Conservation (phyloP, 257 asterid genomes). For the Asclepias syriaca region DNA sequence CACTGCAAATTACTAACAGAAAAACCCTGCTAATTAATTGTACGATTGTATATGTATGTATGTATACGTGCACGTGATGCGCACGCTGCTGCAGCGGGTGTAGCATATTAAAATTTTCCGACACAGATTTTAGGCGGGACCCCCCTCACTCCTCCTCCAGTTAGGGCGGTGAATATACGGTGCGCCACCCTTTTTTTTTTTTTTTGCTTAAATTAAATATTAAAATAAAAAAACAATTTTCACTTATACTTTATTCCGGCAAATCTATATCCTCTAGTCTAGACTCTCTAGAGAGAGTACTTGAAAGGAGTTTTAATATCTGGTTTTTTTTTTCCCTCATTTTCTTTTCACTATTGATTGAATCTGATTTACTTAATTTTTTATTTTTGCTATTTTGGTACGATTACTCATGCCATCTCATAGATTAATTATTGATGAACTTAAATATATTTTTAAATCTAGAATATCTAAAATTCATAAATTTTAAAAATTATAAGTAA, state of each 20-base stretch:
- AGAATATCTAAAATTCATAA: no score
- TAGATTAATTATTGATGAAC: no score
- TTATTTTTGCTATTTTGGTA: no score
- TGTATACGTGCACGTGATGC: background rate
- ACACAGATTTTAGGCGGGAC: constrained; percentile 16
- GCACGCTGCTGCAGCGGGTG: background rate
- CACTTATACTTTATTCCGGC: background rate
- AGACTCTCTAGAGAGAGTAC: background rate
- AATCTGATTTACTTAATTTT: no score
- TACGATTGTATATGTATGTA: background rate
- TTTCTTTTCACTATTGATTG: no score
- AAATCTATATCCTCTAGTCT: background rate
- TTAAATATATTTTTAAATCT: no score
- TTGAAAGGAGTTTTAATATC: no score
- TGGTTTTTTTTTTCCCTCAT: no score
- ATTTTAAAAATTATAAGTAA: no score
- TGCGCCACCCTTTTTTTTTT: background rate
- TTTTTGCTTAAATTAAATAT: no score
- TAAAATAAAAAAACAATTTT: background rate
- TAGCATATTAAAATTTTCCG: background rate
- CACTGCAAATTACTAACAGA: no score
- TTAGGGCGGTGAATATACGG: background rate
- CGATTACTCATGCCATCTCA: no score
- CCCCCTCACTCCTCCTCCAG: background rate
- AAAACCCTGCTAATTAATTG: background rate